A percentile compares a stretch with the other conserved stretches of the same genome.
phyloP scores from a whole-genome alignment of 768 basidiomycete species.

The Lentinula sp. region DNA sequence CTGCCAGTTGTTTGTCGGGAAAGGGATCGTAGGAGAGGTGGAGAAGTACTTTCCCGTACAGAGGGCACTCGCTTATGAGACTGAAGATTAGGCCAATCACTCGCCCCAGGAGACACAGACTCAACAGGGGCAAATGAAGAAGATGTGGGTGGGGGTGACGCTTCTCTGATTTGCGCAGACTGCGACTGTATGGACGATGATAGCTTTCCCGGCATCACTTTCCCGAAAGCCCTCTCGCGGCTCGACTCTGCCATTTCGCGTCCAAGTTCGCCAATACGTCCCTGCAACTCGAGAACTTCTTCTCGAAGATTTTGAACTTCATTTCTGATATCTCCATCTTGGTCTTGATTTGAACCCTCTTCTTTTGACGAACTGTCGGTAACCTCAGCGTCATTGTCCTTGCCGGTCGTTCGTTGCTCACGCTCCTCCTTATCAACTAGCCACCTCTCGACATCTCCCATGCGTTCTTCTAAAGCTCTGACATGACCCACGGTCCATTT shows the following conservation, averaged over 20 bases:
- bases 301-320: conserved; percentile 51
- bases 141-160: background rate
- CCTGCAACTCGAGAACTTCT: conserved; percentile 67
- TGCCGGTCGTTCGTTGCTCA: conserved; percentile 10
- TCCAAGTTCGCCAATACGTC: conserved; percentile 68
- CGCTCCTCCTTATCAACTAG: conserved; percentile 74
- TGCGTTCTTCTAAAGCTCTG: conserved; percentile 83
- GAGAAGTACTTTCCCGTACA: conserved; percentile 2
- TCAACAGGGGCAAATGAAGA: background rate
- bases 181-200: background rate
- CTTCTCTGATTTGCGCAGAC: background rate
- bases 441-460: conserved; percentile 90
- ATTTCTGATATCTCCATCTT: background rate
- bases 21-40: conserved; percentile 1
- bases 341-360: background rate
- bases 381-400: background rate
- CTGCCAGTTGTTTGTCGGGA: conserved; percentile 21
- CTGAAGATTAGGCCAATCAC: background rate
- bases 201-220: background rate
- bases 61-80: conserved; percentile 2
- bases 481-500: conserved; percentile 89
- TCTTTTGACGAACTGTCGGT: conserved; percentile 9
- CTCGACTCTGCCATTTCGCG: conserved; percentile 58
- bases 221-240: background rate
- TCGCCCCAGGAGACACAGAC: background rate